Conservation (phyloP, 2,329 filamentous ascomycete species). For the Hymenoscyphus linearis region DNA sequence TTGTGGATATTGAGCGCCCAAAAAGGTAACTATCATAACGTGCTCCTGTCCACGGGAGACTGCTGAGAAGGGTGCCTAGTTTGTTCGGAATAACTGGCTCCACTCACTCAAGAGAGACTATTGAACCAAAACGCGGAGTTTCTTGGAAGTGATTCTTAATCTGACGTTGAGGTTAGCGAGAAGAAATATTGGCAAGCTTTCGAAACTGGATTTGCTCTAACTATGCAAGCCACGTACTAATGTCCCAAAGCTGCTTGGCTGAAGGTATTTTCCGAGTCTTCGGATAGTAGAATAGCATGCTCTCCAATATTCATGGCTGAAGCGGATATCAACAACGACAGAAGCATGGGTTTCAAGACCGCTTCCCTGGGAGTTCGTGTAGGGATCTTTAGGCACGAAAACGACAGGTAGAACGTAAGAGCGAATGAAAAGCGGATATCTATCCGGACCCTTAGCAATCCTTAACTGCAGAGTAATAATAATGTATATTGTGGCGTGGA, state of each 20-base stretch:
- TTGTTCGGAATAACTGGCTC: constrained; percentile 1
- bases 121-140: background rate
- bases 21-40: constrained; percentile 2
- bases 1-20: background rate
- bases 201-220: too few species aligned
- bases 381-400: background rate
- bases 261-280: background rate
- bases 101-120: background rate
- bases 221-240: too few species aligned
- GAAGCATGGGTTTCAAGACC: background rate
- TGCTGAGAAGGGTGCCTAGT: background rate
- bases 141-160: background rate
- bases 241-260: background rate
- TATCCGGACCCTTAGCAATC: background rate
- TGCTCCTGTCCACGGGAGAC: background rate
- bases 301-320: background rate
- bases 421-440: too few species aligned
- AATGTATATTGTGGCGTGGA: constrained; percentile 1
- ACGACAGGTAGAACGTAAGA: background rate
- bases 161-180: too few species aligned
- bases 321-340: background rate
- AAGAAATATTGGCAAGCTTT: too few species aligned
- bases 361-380: background rate
- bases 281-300: background rate
- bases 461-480: background rate